Percentiles rank a stretch among this genome's conserved stretches.
Conservation (phyloP, 495 filamentous ascomycete species). For the Podospora conica region DNA sequence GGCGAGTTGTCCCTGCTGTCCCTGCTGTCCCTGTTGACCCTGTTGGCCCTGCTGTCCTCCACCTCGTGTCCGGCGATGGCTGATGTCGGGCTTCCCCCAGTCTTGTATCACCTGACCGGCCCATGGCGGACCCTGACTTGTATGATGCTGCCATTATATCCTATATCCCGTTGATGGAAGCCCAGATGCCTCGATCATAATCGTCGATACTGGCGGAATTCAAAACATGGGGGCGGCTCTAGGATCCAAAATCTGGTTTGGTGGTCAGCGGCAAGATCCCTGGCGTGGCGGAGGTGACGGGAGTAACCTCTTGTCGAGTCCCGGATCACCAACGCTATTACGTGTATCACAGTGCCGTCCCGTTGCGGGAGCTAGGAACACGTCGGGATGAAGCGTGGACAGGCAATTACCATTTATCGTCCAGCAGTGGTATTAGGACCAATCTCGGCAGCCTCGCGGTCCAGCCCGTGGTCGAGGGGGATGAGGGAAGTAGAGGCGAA, state of each 20-base stretch:
- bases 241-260: conserved; percentile 6
- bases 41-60: conserved; percentile 16
- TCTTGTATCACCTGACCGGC: conserved; percentile 17
- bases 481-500: conserved; percentile 3
- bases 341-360: conserved; percentile 16
- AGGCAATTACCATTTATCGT: conserved; percentile 12
- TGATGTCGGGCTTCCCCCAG: conserved; percentile 11
- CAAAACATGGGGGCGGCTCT: conserved; percentile 12
- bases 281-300: conserved; percentile 14
- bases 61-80: conserved; percentile 14
- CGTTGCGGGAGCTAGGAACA: conserved; percentile 12
- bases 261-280: conserved; percentile 18
- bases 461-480: conserved; percentile 6
- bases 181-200: conserved; percentile 22
- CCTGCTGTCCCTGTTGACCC: neutral
- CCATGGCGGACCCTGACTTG: conserved; percentile 18
- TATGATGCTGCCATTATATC: conserved; percentile 28
- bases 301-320: conserved; percentile 19
- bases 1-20: conserved; percentile 17
- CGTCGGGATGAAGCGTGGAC: neutral
- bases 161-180: conserved; percentile 16
- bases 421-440: conserved; percentile 1
- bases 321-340: conserved; percentile 11
- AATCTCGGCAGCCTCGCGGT: conserved; percentile 5
- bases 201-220: conserved; percentile 13